phyloP scores from a whole-genome alignment of 129 eudicot species.

The Pulicaria dysenterica region DNA sequence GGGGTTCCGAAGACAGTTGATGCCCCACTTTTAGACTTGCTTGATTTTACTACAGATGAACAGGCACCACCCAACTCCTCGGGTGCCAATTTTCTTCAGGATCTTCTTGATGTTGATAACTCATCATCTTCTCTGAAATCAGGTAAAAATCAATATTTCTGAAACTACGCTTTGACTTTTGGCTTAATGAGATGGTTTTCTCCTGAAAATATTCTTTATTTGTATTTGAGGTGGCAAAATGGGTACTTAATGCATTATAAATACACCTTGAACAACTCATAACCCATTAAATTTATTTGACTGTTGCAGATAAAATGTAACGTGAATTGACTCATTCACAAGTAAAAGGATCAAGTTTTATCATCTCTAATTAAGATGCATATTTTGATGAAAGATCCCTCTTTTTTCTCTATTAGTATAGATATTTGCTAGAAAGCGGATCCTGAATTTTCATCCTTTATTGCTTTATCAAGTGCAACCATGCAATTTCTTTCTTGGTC shows the following conservation, averaged over 20 bases:
- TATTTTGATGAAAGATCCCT: neutral
- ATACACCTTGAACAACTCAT: too few species aligned
- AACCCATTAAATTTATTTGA: neutral
- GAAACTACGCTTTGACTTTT: neutral
- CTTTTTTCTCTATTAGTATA: neutral
- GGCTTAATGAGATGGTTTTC: neutral
- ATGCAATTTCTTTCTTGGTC: constrained; percentile 3
- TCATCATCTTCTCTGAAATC: constrained; percentile 53
- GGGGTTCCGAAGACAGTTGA: constrained; percentile 68
- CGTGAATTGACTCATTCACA: neutral
- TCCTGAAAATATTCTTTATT: neutral
- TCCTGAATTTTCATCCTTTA: neutral
- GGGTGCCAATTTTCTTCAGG: constrained; percentile 84
- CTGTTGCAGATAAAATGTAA: neutral
- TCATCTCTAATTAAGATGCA: too few species aligned
- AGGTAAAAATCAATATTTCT: constrained; percentile 53
- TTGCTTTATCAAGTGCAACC: neutral
- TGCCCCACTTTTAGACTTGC: constrained; percentile 87
- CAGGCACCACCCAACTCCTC: constrained; percentile 71
- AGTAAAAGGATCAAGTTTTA: neutral
- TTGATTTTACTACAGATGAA: constrained; percentile 85
- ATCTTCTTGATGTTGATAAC: constrained; percentile 90
- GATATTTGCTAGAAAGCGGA: neutral
- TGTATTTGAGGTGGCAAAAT: neutral
- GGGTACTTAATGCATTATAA: neutral